Percentiles rank a stretch among this genome's conserved stretches.
Evolutionary conservation across 768 basidiomycete species (phyloP).

Genomic region (Cystobasidium ongulense): DNA sequence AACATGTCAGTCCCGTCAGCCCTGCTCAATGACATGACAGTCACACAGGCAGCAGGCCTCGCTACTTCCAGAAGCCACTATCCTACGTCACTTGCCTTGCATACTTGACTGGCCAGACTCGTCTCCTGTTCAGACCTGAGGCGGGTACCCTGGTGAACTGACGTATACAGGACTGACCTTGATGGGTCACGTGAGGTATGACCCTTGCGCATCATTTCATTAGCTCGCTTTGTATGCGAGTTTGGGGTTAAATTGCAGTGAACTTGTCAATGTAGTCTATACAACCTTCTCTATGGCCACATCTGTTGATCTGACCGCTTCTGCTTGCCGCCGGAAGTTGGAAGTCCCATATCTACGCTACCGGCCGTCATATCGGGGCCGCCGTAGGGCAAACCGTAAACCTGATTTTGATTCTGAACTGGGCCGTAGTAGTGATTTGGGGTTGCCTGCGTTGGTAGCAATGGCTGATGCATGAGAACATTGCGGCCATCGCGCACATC

Average conservation of each 20-base stretch:
- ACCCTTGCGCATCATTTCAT: neutral
- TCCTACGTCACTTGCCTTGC: no score
- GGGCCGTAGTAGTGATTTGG: neutral
- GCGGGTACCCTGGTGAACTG: no score
- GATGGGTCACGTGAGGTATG: no score
- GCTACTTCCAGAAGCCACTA: no score
- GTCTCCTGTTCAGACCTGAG: no score
- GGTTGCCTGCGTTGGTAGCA: constrained; percentile 15
- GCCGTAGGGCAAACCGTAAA: neutral
- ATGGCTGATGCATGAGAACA: constrained; percentile 44
- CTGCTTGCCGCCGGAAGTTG: constrained; percentile 1
- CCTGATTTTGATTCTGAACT: neutral
- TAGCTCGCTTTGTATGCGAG: neutral
- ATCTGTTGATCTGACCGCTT: constrained; percentile 17
- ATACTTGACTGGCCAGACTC: no score
- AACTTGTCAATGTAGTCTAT: neutral
- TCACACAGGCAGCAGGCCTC: no score
- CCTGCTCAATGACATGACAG: no score
- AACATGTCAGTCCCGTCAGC: no score
- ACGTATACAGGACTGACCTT: no score
- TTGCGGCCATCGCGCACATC: constrained; percentile 44
- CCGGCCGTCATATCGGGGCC: neutral
- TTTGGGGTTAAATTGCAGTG: neutral
- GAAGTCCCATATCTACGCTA: neutral
- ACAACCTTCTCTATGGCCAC: constrained; percentile 1